Evolutionary conservation across 495 filamentous ascomycete species (phyloP), one percentile per base, ranked within the genome.

Genomic region (Xylaria cubensis): DNA sequence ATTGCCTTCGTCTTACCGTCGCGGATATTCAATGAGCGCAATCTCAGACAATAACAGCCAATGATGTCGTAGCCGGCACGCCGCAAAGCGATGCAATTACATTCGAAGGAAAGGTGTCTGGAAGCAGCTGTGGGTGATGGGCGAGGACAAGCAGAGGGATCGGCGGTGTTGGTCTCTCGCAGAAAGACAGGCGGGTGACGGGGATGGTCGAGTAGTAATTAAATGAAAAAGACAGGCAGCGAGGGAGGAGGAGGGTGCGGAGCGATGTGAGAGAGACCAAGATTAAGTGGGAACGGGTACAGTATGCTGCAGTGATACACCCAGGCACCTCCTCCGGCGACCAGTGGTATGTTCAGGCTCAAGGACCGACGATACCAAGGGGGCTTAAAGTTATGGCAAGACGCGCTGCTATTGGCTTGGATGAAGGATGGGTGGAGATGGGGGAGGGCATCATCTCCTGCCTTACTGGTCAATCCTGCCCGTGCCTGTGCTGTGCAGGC

Each of bases 261-360:
- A 71, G 72, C 64, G 71, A 72, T 74, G 65, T 68, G 70, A 65
- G 62, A 65, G 62, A 71, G 71, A 59, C 26, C 24, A 73, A 65
- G 53, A 61, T 46, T 64, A 66, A 64, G 51, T 44, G 65, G 62
- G 70, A 66, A 67, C 50, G 71, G 73, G 66, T 51, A 66, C 42
- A 9, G 67, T 64, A 32, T 13, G 61, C 61, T 64, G 44, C 61
- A 39, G 58, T 39, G 34, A n/a, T 39, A 39, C 34, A 21, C 19
- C 12, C 61, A 64, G 61, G 61, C 44, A 64, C 61, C 10, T 64
- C 39, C 61, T 44, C 39, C 61, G 29, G 21, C 9, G 39, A 13
- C 61, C 61, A 64, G 39, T 64, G 61, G 61, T 21, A 64, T 24
- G 61, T 44, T 29, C 39, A 64, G 21, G 26, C 29, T 39, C 61